phyloP scores from a whole-genome alignment of 352 stramenopile genomes.

The Pythium plurisporium region DNA sequence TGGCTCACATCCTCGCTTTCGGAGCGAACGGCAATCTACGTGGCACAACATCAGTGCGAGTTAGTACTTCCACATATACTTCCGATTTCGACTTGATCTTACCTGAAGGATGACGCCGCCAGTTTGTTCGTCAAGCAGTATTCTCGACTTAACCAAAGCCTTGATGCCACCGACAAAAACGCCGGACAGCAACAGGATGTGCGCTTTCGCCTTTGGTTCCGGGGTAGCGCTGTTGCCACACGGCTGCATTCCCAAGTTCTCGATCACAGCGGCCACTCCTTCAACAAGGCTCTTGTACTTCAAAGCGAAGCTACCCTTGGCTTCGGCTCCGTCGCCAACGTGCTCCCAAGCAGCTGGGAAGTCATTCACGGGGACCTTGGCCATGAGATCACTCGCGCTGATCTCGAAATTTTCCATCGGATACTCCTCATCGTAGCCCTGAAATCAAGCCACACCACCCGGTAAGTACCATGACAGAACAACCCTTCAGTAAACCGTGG shows the following conservation, averaged over 20 bases:
- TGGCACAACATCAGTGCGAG: neutral
- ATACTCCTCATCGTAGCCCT: slow-evolving; percentile 98
- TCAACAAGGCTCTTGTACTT: slow-evolving; percentile 97
- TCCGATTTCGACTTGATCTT: too few relatives aligned
- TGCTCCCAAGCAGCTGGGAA: slow-evolving; percentile 97
- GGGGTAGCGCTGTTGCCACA: slow-evolving; percentile 93
- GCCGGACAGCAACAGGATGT: slow-evolving; percentile 95
- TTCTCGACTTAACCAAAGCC: slow-evolving; percentile 95
- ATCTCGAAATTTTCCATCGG: slow-evolving; percentile 97
- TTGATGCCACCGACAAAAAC: slow-evolving; percentile 95
- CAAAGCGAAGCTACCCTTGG: slow-evolving; percentile 94
- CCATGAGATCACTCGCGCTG: slow-evolving; percentile 95
- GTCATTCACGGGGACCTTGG: slow-evolving; percentile 94
- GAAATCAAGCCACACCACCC: too few relatives aligned
- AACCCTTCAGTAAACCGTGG: slow-evolving; percentile 8
- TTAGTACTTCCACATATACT: too few relatives aligned
- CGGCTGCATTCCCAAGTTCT: slow-evolving; percentile 97
- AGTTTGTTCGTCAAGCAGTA: slow-evolving; percentile 87
- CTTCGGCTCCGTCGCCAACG: slow-evolving; percentile 92
- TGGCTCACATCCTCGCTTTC: slow-evolving; percentile 92
- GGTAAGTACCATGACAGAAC: neutral
- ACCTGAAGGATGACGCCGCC: slow-evolving; percentile 92
- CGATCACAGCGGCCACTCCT: slow-evolving; percentile 93
- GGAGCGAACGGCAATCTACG: slow-evolving; percentile 95
- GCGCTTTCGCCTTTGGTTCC: slow-evolving; percentile 89